Evolutionary conservation across 306 rosid species (phyloP).

Genomic region (Dalbergia oliveri): DNA sequence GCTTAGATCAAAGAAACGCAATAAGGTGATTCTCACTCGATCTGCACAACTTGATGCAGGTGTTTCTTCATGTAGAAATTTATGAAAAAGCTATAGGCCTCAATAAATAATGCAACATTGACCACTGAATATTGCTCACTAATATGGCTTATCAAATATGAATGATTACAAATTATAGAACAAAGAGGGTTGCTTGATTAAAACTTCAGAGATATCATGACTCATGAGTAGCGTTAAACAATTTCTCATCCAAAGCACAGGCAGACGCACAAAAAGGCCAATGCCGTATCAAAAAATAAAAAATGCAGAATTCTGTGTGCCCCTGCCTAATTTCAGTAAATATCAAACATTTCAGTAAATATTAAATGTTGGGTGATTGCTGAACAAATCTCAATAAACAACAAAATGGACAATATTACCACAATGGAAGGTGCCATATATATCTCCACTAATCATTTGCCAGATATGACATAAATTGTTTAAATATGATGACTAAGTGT

Average conservation of each 20-base stretch:
- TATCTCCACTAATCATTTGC: slow-evolving; percentile 19
- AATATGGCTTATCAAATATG: not conserved
- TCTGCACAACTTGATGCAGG: slow-evolving; percentile 16
- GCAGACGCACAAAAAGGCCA: slow-evolving; percentile 18
- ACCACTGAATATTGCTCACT: slow-evolving; percentile 1
- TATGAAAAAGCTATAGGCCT: not conserved
- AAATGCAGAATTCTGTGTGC: slow-evolving; percentile 17
- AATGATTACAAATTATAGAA: not conserved
- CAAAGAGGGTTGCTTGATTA: slow-evolving; percentile 21
- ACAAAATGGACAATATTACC: slow-evolving; percentile 30
- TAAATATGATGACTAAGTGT: not conserved
- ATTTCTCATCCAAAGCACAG: slow-evolving; percentile 18
- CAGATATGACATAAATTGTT: slow-evolving; percentile 11
- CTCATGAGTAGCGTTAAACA: not conserved
- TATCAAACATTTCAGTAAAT: slow-evolving; percentile 22
- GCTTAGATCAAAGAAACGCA: slow-evolving; percentile 16
- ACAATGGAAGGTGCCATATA: slow-evolving; percentile 14
- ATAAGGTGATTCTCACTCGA: slow-evolving; percentile 13
- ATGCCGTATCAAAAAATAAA: not conserved
- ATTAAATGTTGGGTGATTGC: slow-evolving; percentile 21
- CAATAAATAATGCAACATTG: slow-evolving; percentile 4
- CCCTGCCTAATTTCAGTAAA: slow-evolving; percentile 23
- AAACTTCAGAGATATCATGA: slow-evolving; percentile 2
- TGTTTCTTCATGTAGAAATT: slow-evolving; percentile 11
- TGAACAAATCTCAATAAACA: slow-evolving; percentile 30